phyloP scores from a whole-genome alignment of 1,139 yeast genomes.

The Candida pseudoviswanathii region DNA sequence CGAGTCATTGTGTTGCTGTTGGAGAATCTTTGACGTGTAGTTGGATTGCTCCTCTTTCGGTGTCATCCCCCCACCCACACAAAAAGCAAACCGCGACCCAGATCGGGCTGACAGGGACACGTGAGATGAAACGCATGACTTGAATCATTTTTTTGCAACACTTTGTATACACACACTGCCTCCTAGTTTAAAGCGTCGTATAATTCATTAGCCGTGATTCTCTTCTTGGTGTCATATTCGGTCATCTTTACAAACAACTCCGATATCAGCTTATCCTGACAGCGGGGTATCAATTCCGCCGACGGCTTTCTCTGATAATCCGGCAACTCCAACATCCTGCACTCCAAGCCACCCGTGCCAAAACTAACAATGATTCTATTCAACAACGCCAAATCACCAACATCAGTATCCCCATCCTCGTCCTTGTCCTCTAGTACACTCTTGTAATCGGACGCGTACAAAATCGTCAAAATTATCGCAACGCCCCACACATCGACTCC shows the following conservation, averaged over 20 bases:
- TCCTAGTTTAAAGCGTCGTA: not conserved
- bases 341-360: conserved; percentile 56
- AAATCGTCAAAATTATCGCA: conserved; percentile 66
- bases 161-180: too few species aligned
- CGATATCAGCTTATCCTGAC: conserved; percentile 19
- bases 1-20: too few species aligned
- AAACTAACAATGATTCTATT: conserved; percentile 61
- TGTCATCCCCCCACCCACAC: too few species aligned
- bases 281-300: conserved; percentile 29
- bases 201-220: conserved; percentile 20
- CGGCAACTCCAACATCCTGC: conserved; percentile 30
- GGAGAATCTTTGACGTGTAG: too few species aligned
- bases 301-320: conserved; percentile 19
- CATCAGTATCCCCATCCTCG: conserved; percentile 17
- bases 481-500: conserved; percentile 81
- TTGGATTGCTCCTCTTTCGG: too few species aligned
- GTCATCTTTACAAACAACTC: conserved; percentile 27
- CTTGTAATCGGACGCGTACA: conserved; percentile 51
- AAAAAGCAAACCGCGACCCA: too few species aligned
- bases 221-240: conserved; percentile 22
- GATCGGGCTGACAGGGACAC: too few species aligned
- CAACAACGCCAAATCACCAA: conserved; percentile 68
- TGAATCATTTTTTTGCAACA: too few species aligned
- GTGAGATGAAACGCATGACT: too few species aligned
- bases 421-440: conserved; percentile 32